These are phyloP conservation scores for Leccinum uliginosum DNA, from an alignment of 768 basidiomycete species.

Conservation along the genomic window DNA sequence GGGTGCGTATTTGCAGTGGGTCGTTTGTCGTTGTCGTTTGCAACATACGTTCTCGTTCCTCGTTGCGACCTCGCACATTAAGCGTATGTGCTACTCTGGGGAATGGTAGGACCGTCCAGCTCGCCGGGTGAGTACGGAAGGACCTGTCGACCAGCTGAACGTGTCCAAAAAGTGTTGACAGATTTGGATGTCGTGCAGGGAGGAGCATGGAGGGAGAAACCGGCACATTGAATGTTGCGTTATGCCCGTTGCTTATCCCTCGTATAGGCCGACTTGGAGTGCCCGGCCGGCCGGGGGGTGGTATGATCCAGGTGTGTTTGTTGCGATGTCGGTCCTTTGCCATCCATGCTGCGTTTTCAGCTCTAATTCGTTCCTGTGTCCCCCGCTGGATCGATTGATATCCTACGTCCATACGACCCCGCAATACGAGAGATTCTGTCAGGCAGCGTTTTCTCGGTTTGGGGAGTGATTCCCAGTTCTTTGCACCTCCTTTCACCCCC, in stretches of 20 bases:
- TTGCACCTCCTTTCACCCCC: not conserved
- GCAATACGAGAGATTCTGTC: too few relatives aligned
- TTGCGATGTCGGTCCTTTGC: not conserved
- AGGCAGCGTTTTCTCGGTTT: too few relatives aligned
- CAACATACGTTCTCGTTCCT: not conserved
- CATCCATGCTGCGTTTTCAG: not conserved
- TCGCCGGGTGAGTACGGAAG: not conserved
- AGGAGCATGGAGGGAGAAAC: not conserved
- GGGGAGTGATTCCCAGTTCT: not conserved
- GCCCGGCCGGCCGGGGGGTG: too few relatives aligned
- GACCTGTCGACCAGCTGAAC: not conserved
- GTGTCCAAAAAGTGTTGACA: not conserved
- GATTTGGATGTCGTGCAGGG: not conserved
- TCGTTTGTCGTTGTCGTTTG: not conserved
- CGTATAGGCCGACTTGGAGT: not conserved
- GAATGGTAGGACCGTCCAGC: slow-evolving; percentile 7
- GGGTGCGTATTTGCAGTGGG: slow-evolving; percentile 2
- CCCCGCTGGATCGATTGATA: not conserved
- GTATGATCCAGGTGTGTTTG: not conserved
- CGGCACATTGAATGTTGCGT: not conserved
- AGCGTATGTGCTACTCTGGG: slow-evolving; percentile 13
- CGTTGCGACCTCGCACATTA: slow-evolving; percentile 15
- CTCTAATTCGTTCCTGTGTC: not conserved
- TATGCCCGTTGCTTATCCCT: not conserved
- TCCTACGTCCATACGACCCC: too few relatives aligned